Base-by-base conservation (phyloP, 2,329 filamentous ascomycete species). In the Xylaria multiplex region DNA sequence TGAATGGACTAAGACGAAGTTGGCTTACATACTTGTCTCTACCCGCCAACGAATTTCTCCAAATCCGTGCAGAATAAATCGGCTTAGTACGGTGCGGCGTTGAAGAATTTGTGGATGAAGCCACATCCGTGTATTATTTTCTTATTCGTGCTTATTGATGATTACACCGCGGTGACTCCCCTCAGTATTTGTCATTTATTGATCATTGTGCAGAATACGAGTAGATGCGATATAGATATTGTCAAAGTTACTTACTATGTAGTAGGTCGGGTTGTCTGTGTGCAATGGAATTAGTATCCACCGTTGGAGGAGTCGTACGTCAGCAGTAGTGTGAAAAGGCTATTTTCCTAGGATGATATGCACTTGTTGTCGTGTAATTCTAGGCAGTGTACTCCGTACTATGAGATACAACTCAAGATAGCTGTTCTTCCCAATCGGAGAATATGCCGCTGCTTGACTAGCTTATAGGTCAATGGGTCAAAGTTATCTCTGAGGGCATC, bases 141-240 rank as follows among this genome's bases (percentile, higher is more conserved):
- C 49, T 14, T 22, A 37, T 3, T 7, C 22, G n/a, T 22, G 32
- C 32, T 19, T 53, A 50, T 50, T n/a, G 7, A 32, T n/a, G 27
- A 14, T 50, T 6, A n/a, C 30, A 14, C 24, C 27, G 5, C 2
- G 27, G 27, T 27, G 27, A 27, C 27, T 27, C 27, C 3, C 27
- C 27, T 27, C 27, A 27, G 27, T 27, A 62, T 55, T 62, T 62
- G 52, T 62, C 52, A 62, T 42, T 55, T 56, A n/a, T 22, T 22
- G 19, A 62, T 45, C 9, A 22, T 40, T 1, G 37, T 14, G 35
- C 37, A 40, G 27, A 52, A 40, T 56, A 45, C 30, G 30, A 52
- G 19, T 13, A 35, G 49, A 13, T 7, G 27, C 19, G 27, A 52
- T 50, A 3, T n/a, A 35, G 30, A 30, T 52, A 19, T 52, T 19